A percentile compares a stretch with the other conserved stretches of the same genome.
Conservation (phyloP, 805 yeast genomes). For the Saturnispora besseyi region DNA sequence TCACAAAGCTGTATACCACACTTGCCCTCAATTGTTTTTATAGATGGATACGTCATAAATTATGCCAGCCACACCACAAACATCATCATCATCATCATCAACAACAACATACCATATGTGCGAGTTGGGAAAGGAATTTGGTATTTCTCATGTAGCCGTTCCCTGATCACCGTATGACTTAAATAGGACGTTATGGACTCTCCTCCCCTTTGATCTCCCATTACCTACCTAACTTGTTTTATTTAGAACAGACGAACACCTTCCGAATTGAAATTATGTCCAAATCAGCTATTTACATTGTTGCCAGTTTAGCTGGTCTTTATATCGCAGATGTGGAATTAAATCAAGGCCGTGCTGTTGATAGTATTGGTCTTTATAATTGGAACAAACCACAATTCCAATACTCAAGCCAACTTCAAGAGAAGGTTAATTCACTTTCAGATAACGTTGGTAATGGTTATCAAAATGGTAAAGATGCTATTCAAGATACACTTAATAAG, state of each 20-base stretch:
- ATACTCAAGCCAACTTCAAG: not conserved
- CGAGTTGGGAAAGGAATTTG: not conserved
- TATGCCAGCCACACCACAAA: no score
- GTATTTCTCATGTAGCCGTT: not conserved
- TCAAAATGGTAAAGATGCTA: not conserved
- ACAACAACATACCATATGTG: not conserved
- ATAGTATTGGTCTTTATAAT: conserved; percentile 6
- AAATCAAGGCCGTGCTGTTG: conserved; percentile 5
- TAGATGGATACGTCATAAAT: no score
- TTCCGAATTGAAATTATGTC: not conserved
- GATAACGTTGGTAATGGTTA: conserved; percentile 1
- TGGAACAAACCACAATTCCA: conserved; percentile 3
- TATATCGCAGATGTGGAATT: conserved; percentile 8
- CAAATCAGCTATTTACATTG: conserved; percentile 3
- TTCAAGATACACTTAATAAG: conserved; percentile 7
- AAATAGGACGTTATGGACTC: not conserved
- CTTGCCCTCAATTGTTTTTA: no score
- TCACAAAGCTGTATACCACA: no score
- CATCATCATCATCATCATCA: not conserved
- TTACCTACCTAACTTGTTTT: no score
- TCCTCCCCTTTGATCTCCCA: no score
- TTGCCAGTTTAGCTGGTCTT: conserved; percentile 8
- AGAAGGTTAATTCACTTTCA: not conserved
- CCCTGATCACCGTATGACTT: not conserved
- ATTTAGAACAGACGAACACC: no score